Percentiles rank a stretch among this genome's conserved stretches.
Conservation (phyloP, 768 basidiomycete genomes). For the Tulasnella calospora region DNA sequence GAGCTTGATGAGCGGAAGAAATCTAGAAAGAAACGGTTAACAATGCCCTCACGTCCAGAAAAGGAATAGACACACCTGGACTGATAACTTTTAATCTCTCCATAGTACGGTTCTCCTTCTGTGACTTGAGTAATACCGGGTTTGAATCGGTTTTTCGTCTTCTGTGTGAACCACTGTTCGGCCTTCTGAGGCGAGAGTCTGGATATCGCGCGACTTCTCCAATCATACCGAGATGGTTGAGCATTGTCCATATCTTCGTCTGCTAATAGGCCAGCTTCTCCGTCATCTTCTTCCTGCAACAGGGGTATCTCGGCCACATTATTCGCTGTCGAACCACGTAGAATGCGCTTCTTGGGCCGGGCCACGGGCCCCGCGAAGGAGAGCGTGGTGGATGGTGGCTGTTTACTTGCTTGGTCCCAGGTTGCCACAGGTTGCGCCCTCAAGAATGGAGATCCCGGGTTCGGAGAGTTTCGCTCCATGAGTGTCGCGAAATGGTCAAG, state of each 20-base stretch:
- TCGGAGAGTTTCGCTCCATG: background rate
- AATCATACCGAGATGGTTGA: background rate
- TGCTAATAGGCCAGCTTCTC: background rate
- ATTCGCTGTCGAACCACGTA: background rate
- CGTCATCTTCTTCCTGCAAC: background rate
- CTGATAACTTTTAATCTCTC: background rate
- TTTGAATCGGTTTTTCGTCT: background rate
- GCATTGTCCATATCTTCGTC: background rate
- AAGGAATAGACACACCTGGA: background rate
- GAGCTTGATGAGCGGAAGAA: slow-evolving; percentile 46
- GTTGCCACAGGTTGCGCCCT: background rate
- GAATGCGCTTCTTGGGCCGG: background rate
- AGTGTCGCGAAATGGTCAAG: background rate
- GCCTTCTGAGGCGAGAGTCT: background rate
- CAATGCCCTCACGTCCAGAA: background rate
- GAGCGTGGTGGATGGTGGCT: background rate
- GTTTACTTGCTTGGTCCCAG: background rate
- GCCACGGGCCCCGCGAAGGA: background rate
- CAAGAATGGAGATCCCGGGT: background rate
- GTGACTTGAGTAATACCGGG: background rate
- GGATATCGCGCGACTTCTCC: background rate
- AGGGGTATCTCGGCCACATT: background rate
- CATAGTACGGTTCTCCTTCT: background rate
- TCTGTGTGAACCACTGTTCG: background rate
- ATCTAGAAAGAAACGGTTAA: slow-evolving; percentile 35